Percentiles rank a stretch among this genome's conserved stretches.
These are phyloP conservation scores for Geranomyces variabilis DNA, from an alignment of 192 early-diverging fungal genomes.

Conservation along the genomic window DNA sequence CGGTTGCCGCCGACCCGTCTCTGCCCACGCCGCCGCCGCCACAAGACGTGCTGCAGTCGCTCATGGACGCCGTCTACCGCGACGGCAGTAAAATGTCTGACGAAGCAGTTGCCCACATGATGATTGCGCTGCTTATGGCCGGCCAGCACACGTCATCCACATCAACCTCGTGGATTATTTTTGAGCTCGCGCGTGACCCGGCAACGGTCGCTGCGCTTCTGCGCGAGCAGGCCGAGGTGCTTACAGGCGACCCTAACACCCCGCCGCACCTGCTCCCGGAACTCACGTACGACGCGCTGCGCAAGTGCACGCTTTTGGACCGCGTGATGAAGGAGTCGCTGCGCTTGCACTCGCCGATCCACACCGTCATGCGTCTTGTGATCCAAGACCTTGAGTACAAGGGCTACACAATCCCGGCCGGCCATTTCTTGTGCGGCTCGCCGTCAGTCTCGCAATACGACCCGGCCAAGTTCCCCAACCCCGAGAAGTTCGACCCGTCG, in stretches of 20 bases:
- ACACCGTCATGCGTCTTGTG: constrained; percentile 93
- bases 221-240: constrained; percentile 68
- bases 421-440: constrained; percentile 83
- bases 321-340: constrained; percentile 87
- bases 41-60: constrained; percentile 77
- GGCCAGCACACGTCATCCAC: constrained; percentile 97
- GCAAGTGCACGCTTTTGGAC: constrained; percentile 76
- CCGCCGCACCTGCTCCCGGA: constrained; percentile 50
- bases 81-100: constrained; percentile 83
- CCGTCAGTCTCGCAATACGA: constrained; percentile 83
- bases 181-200: constrained; percentile 81
- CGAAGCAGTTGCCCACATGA: constrained; percentile 86
- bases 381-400: constrained; percentile 73
- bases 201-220: constrained; percentile 67
- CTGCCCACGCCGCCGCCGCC: too few relatives aligned
- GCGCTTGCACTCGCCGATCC: constrained; percentile 91
- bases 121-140: constrained; percentile 96
- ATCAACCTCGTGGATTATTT: constrained; percentile 88
- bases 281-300: constrained; percentile 69
- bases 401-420: constrained; percentile 84
- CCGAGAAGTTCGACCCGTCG: constrained; percentile 77
- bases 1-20: constrained; percentile 16
- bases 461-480: constrained; percentile 75
- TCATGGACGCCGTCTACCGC: constrained; percentile 89
- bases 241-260: constrained; percentile 60